Conservation (phyloP, 2,329 filamentous ascomycete genomes). For the Corinectria fuckeliana region DNA sequence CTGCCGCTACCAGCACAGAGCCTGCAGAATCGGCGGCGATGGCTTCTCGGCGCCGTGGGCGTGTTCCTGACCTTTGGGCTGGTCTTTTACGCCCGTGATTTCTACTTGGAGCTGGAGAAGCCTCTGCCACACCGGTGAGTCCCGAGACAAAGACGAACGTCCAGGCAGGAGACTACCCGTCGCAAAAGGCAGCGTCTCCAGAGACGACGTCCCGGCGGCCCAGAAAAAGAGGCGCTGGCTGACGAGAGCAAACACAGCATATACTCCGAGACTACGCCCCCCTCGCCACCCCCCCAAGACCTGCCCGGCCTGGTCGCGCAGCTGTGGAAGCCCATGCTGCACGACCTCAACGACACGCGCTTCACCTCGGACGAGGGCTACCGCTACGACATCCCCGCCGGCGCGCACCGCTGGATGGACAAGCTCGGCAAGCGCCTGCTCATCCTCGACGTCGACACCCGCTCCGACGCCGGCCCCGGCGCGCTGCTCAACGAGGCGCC, state of each 20-base stretch:
- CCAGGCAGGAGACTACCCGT: too few species aligned
- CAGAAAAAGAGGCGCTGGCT: too few species aligned
- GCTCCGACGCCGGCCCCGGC: slow-evolving; percentile 22
- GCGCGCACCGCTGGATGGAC: slow-evolving; percentile 17
- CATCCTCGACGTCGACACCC: slow-evolving; percentile 28
- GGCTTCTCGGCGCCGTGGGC: neutral
- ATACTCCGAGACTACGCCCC: neutral
- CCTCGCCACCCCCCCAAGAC: slow-evolving; percentile 2
- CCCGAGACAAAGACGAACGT: neutral
- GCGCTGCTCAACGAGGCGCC: slow-evolving; percentile 25
- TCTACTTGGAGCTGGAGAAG: slow-evolving; percentile 6
- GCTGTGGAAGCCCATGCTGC: slow-evolving; percentile 12
- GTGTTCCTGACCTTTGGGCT: slow-evolving; percentile 8
- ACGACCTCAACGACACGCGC: slow-evolving; percentile 5
- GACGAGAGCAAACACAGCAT: neutral
- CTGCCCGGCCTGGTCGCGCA: slow-evolving; percentile 6
- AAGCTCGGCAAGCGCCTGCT: slow-evolving; percentile 30
- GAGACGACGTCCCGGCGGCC: too few species aligned
- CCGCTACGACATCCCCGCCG: slow-evolving; percentile 17
- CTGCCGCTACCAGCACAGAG: neutral
- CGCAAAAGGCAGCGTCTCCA: too few species aligned
- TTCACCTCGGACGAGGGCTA: slow-evolving; percentile 24
- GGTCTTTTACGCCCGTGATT: slow-evolving; percentile 13
- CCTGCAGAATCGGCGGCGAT: neutral
- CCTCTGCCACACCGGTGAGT: neutral